A percentile compares a stretch with the other conserved stretches of the same genome.
These are phyloP conservation scores for Moniliophthora roreri DNA, from an alignment of 1,284 basidiomycete species.

Conservation along the genomic window DNA sequence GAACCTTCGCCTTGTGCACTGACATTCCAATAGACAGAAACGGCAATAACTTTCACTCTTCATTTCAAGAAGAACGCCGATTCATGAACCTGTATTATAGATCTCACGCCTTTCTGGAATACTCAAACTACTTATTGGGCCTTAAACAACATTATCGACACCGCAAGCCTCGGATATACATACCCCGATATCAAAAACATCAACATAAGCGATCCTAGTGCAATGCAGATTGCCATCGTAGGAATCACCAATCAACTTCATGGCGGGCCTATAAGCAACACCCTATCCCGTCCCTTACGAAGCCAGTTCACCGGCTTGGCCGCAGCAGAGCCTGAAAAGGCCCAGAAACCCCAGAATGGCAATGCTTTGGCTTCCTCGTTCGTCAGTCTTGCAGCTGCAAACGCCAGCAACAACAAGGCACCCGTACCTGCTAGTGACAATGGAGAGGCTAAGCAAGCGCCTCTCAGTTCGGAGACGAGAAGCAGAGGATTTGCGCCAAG, in stretches of 20 bases:
- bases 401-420: not conserved
- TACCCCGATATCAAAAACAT: constrained; percentile 47
- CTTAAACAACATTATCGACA: constrained; percentile 23
- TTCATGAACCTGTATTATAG: no score
- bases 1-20: constrained; percentile 34
- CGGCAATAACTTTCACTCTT: constrained; percentile 38
- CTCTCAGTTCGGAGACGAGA: no score
- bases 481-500: no score
- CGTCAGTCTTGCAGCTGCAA: not conserved
- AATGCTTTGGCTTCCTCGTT: not conserved
- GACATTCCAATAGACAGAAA: constrained; percentile 27
- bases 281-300: no score
- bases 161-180: constrained; percentile 33
- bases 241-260: constrained; percentile 33
- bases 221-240: constrained; percentile 32
- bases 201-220: constrained; percentile 26
- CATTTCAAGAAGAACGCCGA: no score
- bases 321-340: not conserved
- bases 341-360: not conserved
- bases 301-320: not conserved
- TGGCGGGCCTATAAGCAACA: constrained; percentile 10
- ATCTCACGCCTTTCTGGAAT: constrained; percentile 29
- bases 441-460: constrained; percentile 1
- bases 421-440: not conserved
- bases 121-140: constrained; percentile 29